Evolutionary conservation across 768 basidiomycete species (phyloP).

Genomic region (Daedalea quercina): DNA sequence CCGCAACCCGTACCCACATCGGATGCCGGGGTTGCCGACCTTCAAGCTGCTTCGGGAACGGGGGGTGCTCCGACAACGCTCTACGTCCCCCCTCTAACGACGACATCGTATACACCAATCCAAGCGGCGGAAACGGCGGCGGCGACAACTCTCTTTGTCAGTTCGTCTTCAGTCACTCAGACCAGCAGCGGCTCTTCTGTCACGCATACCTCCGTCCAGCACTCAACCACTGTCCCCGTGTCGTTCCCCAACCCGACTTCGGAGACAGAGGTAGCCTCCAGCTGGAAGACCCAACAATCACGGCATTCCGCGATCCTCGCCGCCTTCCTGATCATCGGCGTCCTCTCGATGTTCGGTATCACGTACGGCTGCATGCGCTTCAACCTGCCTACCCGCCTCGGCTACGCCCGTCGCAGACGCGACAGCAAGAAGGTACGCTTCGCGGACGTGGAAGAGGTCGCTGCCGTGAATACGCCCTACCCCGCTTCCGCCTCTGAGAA

Average conservation of each 20-base stretch:
- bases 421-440: background rate
- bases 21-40: background rate
- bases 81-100: background rate
- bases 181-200: background rate
- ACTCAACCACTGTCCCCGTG: background rate
- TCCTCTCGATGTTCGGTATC: slow-evolving; percentile 8
- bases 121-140: background rate
- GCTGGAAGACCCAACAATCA: slow-evolving; percentile 2
- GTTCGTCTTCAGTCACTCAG: background rate
- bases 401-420: background rate
- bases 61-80: background rate
- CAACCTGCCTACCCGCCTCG: slow-evolving; percentile 7
- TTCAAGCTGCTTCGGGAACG: background rate
- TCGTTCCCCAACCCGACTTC: slow-evolving; percentile 7
- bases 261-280: background rate
- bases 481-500: slow-evolving; percentile 6
- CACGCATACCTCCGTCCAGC: background rate
- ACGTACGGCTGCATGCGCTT: slow-evolving; percentile 13
- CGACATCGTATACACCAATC: background rate
- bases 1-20: background rate
- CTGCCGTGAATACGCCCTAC: slow-evolving; percentile 1
- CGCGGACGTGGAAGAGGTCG: background rate
- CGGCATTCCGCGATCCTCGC: slow-evolving; percentile 11
- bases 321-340: slow-evolving; percentile 11
- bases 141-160: background rate